Evolutionary conservation across 495 filamentous ascomycete species (phyloP).

Genomic region (Penicillium nucicola): DNA sequence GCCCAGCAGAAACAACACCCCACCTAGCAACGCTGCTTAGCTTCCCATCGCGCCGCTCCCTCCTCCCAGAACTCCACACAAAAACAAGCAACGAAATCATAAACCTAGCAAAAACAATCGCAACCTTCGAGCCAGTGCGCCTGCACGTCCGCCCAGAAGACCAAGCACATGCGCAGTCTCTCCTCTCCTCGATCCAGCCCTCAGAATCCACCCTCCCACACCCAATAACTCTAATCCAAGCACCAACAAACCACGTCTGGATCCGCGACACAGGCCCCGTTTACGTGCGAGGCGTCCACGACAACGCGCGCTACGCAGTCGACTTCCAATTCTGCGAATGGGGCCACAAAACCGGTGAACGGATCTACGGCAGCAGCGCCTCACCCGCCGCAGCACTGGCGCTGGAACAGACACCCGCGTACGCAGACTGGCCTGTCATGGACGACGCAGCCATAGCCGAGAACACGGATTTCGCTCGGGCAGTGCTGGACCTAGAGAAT

Average conservation of each 20-base stretch:
- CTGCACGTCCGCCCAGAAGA: slow-evolving; percentile 29
- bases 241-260: slow-evolving; percentile 33
- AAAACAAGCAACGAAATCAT: slow-evolving; percentile 28
- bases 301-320: slow-evolving; percentile 21
- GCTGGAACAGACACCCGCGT: not conserved
- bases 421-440: slow-evolving; percentile 21
- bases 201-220: not conserved
- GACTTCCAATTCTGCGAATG: slow-evolving; percentile 36
- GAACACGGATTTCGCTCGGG: slow-evolving; percentile 25
- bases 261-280: slow-evolving; percentile 35
- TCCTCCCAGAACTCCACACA: slow-evolving; percentile 19
- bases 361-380: slow-evolving; percentile 13
- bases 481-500: slow-evolving; percentile 22
- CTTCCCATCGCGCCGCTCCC: slow-evolving; percentile 30
- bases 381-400: slow-evolving; percentile 5
- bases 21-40: slow-evolving; percentile 34
- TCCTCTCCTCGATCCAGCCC: slow-evolving; percentile 15
- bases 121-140: slow-evolving; percentile 33
- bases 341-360: slow-evolving; percentile 22
- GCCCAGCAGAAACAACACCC: slow-evolving; percentile 23
- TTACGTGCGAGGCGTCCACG: slow-evolving; percentile 23
- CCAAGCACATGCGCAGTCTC: slow-evolving; percentile 7
- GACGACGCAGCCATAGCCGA: slow-evolving; percentile 10
- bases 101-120: slow-evolving; percentile 27
- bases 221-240: slow-evolving; percentile 17